Evolutionary conservation across 108 stramenopile species (phyloP).

Genomic region (Nannochloropsis granulata): DNA sequence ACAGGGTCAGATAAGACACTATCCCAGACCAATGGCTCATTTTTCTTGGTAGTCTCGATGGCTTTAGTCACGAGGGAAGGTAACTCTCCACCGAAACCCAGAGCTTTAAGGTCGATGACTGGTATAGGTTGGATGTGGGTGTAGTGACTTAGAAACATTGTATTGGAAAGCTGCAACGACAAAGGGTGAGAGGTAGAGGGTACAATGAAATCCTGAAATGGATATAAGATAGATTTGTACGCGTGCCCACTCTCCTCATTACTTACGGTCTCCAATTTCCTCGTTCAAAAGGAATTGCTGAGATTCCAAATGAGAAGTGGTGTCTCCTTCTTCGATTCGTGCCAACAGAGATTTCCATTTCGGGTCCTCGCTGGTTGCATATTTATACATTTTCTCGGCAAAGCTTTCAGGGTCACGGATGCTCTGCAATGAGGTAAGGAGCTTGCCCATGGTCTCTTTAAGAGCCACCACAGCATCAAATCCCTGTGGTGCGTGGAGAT

Average conservation of each 20-base stretch:
- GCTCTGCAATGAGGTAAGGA: not conserved
- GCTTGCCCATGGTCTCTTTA: not conserved
- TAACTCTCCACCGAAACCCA: not conserved
- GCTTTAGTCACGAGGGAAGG: not conserved
- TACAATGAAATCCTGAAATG: no score
- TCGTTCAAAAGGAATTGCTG: not conserved
- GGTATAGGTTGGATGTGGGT: not conserved
- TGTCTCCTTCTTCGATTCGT: not conserved
- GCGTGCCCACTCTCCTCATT: not conserved
- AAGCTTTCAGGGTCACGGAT: not conserved
- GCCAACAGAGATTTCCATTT: not conserved
- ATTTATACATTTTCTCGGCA: not conserved
- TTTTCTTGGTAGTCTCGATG: not conserved
- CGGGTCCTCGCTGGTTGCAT: not conserved
- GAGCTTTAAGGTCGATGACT: not conserved
- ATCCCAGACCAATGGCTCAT: not conserved
- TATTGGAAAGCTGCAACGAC: no score
- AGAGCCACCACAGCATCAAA: not conserved
- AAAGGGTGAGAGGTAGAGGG: no score
- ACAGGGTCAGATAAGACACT: not conserved
- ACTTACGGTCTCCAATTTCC: not conserved
- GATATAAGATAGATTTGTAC: no score
- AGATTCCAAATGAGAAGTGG: not conserved
- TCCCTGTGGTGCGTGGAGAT: not conserved
- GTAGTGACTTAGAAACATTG: no score